Conservation (phyloP, 2,329 filamentous ascomycete genomes). For the Fusarium mangiferae region DNA sequence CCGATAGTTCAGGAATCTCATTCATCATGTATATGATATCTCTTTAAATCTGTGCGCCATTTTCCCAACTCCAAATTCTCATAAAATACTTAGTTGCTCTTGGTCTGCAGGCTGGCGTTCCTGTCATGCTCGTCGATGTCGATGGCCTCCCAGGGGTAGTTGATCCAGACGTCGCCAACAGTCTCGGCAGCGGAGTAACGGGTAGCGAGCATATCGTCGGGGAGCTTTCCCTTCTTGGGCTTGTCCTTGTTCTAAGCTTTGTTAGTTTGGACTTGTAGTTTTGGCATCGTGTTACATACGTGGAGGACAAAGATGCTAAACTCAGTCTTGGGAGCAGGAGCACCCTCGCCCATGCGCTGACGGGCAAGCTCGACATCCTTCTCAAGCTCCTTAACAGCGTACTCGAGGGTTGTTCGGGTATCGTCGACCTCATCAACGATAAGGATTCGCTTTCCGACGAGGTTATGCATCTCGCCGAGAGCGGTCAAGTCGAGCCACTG, state of each 20-base stretch:
- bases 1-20: conserved; percentile 13
- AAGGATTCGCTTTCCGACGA: conserved; percentile 45
- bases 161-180: conserved; percentile 96
- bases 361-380: conserved; percentile 91
- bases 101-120: conserved; percentile 64
- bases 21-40: conserved; percentile 24
- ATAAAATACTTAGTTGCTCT: conserved; percentile 34
- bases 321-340: conserved; percentile 72
- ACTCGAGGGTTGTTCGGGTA: conserved; percentile 92
- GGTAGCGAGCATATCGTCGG: conserved; percentile 78
- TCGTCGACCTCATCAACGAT: conserved; percentile 80
- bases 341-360: conserved; percentile 73
- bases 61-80: conserved; percentile 37
- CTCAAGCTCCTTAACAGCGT: conserved; percentile 90
- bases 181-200: conserved; percentile 89
- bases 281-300: conserved; percentile 59
- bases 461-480: conserved; percentile 74
- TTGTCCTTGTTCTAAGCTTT: conserved; percentile 89
- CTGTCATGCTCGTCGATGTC: conserved; percentile 94
- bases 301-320: conserved; percentile 97
- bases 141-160: conserved; percentile 97
- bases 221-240: conserved; percentile 88
- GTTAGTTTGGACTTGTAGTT: conserved; percentile 13
- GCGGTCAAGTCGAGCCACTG: conserved; percentile 96
- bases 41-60: conserved; percentile 23